Evolutionary conservation across 2,329 filamentous ascomycete species (phyloP).

Genomic region (Colletotrichum scovillei): DNA sequence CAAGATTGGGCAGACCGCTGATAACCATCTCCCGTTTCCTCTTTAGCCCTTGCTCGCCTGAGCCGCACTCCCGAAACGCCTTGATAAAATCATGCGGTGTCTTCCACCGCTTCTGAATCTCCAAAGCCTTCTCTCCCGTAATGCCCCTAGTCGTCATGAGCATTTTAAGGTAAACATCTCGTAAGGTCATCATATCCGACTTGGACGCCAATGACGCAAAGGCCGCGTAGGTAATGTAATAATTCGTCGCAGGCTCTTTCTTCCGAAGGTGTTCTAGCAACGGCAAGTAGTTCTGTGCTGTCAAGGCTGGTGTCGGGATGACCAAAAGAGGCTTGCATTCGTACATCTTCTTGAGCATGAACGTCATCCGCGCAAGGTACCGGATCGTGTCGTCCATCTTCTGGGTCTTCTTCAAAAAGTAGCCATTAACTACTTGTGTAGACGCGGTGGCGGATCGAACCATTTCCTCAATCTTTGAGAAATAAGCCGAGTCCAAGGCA

Average conservation of each 20-base stretch:
- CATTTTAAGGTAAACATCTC: constrained; percentile 86
- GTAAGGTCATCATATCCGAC: constrained; percentile 77
- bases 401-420: constrained; percentile 80
- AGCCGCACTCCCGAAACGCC: constrained; percentile 70
- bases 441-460: constrained; percentile 80
- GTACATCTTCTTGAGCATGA: constrained; percentile 74
- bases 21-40: constrained; percentile 71
- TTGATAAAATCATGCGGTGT: constrained; percentile 79
- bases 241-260: constrained; percentile 60
- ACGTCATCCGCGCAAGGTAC: constrained; percentile 80
- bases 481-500: constrained; percentile 64
- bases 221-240: constrained; percentile 76
- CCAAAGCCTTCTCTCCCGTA: constrained; percentile 81
- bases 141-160: constrained; percentile 83
- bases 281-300: constrained; percentile 73
- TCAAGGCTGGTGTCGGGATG: constrained; percentile 74
- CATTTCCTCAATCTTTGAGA: constrained; percentile 71
- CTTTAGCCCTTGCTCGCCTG: constrained; percentile 61
- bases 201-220: constrained; percentile 81
- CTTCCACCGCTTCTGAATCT: constrained; percentile 82
- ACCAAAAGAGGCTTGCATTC: constrained; percentile 67
- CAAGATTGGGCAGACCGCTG: constrained; percentile 64
- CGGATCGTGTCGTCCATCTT: constrained; percentile 83
- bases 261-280: constrained; percentile 69
- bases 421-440: constrained; percentile 82